These are phyloP conservation scores for Syzygium jambos DNA, from an alignment of 345 rosid genomes.

Conservation along the genomic window DNA sequence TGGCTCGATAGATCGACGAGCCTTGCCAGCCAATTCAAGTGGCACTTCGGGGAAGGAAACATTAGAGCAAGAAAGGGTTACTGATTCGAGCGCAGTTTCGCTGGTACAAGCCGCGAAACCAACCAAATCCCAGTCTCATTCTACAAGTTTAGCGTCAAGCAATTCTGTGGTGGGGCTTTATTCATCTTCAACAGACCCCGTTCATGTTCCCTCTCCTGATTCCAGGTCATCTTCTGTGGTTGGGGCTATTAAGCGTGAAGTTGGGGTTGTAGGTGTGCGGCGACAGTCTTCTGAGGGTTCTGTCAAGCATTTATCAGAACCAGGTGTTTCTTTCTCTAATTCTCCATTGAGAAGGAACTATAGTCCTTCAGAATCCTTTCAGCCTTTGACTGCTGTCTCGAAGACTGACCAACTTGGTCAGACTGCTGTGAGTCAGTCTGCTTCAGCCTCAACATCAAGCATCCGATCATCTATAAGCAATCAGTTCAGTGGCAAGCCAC, in stretches of 20 bases:
- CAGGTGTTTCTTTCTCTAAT: conserved; percentile 31
- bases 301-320: conserved; percentile 28
- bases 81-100: conserved; percentile 12
- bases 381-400: conserved; percentile 34
- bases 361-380: conserved; percentile 51
- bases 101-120: conserved; percentile 26
- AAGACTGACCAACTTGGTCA: conserved; percentile 46
- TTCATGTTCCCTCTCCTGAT: conserved; percentile 93
- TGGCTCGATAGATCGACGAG: conserved; percentile 20
- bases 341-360: conserved; percentile 35
- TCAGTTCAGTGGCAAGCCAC: conserved; percentile 43
- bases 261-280: conserved; percentile 70
- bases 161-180: conserved; percentile 72
- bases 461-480: conserved; percentile 37
- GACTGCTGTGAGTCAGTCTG: conserved; percentile 33
- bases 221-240: conserved; percentile 62
- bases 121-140: conserved; percentile 21
- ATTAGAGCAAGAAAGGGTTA: conserved; percentile 22
- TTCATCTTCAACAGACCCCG: conserved; percentile 86
- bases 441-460: conserved; percentile 23
- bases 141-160: conserved; percentile 34
- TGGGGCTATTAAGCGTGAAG: conserved; percentile 93
- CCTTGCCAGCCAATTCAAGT: conserved; percentile 16
- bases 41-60: conserved; percentile 18
- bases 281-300: conserved; percentile 48